Base-by-base conservation (phyloP, 441 rosid species). In the Arabidopsis lyrata region DNA sequence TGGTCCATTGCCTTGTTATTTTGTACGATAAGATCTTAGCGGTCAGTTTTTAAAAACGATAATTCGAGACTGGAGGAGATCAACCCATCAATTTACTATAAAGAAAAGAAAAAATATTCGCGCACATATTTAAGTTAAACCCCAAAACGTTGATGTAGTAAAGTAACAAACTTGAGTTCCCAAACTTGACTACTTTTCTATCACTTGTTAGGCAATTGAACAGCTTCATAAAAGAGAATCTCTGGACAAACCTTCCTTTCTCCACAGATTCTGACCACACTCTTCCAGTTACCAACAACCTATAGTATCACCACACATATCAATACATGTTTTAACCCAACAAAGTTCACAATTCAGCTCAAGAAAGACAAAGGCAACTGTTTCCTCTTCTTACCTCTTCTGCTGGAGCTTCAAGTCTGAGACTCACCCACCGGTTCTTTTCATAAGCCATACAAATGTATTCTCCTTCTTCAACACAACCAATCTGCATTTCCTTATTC, bases 211-310 rank as follows among this genome's bases (percentile, higher is more conserved):
- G 52, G 24, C 45, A 31, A 18, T 69, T 29, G 4, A 68, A 35
- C 15, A 49, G 71, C 72, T 73, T 65, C 66, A 48, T 55, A 66
- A 9, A 73, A 65, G 42, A 73, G 24, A 65, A 74, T 18, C 60
- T 66, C 63, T 47, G 66, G 77, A n/a, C 54, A 66, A 57, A 57
- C 35, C 66, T 35, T 56, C 77, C 22, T 57, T 36, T 73, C 59
- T 2, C 42, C 58, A 38, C 72, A 57, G 24, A 57, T 47, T 6
- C 20, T 47, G 8, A 27, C 31, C 15, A 73, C 60, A 57, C 20
- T 66, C 34, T 56, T 15, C 77, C 72, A 73, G 72, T 29, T 6
- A 9, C 77, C 72, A 73, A 65, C 42, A 56, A 1, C 59, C 77
- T 73, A 50, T 24, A 14, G 20, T 55, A 64, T 63, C 38, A 73